Percentiles rank a stretch among this genome's conserved stretches.
These are phyloP conservation scores for Heterobasidion irregulare DNA, from an alignment of 1,284 basidiomycete species.

Conservation along the genomic window DNA sequence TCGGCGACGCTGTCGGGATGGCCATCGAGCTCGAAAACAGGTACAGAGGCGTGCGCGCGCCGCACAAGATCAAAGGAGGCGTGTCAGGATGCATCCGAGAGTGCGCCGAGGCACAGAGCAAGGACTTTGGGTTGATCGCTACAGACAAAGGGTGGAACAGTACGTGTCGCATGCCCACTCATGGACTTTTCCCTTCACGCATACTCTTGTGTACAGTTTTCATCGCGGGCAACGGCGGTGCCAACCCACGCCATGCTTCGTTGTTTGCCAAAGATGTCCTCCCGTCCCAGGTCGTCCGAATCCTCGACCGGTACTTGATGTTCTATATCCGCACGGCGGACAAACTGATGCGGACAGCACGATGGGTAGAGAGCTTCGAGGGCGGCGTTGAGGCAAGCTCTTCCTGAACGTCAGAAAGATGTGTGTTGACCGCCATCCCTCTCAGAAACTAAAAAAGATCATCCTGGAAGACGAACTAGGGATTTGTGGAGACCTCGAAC, in stretches of 20 bases:
- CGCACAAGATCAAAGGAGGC: not conserved
- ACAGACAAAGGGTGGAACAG: conserved; percentile 2
- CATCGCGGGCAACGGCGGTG: not conserved
- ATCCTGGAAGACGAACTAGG: not conserved
- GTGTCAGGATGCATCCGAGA: not conserved
- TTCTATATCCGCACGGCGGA: conserved; percentile 1
- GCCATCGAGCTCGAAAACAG: not conserved
- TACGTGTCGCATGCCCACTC: not conserved
- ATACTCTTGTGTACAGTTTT: not conserved
- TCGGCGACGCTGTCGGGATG: not conserved
- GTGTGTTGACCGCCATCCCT: not conserved
- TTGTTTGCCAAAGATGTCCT: not conserved
- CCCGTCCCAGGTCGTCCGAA: not conserved
- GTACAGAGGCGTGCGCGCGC: not conserved
- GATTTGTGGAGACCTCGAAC: not conserved
- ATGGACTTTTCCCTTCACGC: not conserved
- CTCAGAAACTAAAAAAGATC: not conserved
- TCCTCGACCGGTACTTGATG: not conserved
- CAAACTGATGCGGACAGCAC: not conserved
- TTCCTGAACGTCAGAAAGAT: not conserved
- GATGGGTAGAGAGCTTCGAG: not conserved
- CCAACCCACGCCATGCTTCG: not conserved
- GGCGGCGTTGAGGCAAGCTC: not conserved
- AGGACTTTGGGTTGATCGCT: not conserved
- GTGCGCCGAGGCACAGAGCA: not conserved